Base-by-base conservation (phyloP, 2,329 filamentous ascomycete genomes). In the Penicillium fuscoglaucum region DNA sequence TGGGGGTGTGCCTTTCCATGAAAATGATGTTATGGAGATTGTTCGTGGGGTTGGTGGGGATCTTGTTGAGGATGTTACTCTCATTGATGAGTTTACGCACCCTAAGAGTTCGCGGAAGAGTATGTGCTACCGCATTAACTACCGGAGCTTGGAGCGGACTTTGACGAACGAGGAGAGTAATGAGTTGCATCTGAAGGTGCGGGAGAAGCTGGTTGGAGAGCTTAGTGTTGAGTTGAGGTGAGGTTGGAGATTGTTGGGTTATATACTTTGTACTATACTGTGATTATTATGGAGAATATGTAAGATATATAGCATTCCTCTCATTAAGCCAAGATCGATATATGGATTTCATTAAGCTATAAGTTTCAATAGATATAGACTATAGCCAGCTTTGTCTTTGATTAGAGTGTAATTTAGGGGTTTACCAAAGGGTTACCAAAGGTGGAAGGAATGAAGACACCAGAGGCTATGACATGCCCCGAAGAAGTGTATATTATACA, bases 1-100 rank as follows among this genome's bases (percentile, higher is more conserved):
- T 47, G 75, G 77, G 33, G 66, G 71, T 28, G 62, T 74, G 19
- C 70, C 76, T 4, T 91, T 96, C 72, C 93, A 98, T 74, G 93
- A 96, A 74, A 98, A 98, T 76, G 95, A 99, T 75, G 82, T 98
- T 52, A 98, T 98, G 93, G 95, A 98, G 77, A 84, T 97, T 57
- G 90, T 97, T 19, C 87, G 95, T 64, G 87, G 87, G 66, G 82
- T 93, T 47, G 90, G 87, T 10, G 93, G 92, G 51, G 90, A 96
- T 73, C 77, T 87, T 24, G 91, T 95, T 37, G 95, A 99, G 77
- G 91, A 96, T 73, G 93, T 98, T 51, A 82, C 80, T 61, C 81
- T 96, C 29, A 86, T 91, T 52, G 95, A 98, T 76, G 85, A 91
- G 72, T 99, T 98, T 74, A 86, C 84, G 48, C 92, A 98, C 76